Conservation (phyloP, 2,329 filamentous ascomycete species). For the Sclerotinia sclerotiorum region DNA sequence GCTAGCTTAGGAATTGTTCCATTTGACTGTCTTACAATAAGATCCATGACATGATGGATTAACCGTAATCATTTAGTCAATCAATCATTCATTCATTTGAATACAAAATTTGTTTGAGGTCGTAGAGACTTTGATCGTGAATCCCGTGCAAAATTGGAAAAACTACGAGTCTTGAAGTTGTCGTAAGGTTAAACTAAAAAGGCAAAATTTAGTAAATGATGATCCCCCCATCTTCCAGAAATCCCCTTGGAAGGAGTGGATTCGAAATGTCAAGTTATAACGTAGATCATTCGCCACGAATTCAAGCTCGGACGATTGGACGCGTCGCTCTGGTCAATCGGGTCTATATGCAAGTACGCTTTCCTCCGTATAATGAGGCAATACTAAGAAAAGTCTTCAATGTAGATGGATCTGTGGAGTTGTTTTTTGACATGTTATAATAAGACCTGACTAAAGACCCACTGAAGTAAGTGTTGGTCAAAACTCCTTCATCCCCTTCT, state of each 20-base stretch:
- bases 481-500: neutral
- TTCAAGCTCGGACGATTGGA: conserved; percentile 13
- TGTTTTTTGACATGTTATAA: neutral
- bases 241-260: conserved; percentile 10
- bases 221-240: conserved; percentile 20
- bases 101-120: neutral
- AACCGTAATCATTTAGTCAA: neutral
- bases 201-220: conserved; percentile 11
- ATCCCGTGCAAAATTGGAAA: neutral
- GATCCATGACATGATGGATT: conserved; percentile 1
- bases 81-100: neutral
- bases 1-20: neutral
- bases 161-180: neutral
- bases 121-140: conserved; percentile 4
- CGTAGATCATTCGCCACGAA: conserved; percentile 8
- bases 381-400: neutral
- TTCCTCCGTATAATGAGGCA: neutral
- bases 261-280: neutral
- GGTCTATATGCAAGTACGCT: neutral
- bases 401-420: neutral
- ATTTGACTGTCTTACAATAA: neutral
- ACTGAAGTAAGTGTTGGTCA: neutral
- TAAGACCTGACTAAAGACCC: neutral
- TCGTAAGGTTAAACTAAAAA: neutral
- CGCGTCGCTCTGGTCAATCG: neutral